phyloP scores from a whole-genome alignment of 495 filamentous ascomycete species.

The Evernia prunastri region DNA sequence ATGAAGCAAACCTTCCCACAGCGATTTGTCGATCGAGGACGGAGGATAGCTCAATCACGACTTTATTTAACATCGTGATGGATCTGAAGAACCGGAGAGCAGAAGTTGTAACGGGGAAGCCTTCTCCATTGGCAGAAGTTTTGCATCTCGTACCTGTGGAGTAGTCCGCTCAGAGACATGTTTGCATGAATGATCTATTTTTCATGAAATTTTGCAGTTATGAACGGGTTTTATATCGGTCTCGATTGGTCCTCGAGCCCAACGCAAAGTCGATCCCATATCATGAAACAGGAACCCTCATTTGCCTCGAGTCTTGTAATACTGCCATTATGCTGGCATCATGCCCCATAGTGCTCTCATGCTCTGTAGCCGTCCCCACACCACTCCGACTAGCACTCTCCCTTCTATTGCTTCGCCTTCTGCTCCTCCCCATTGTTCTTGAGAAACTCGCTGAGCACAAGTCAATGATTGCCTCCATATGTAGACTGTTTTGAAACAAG shows the following conservation, averaged over 20 bases:
- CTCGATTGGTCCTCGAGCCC: neutral
- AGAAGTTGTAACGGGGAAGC: slow-evolving; percentile 20
- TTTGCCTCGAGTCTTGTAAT: neutral
- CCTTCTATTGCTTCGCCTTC: slow-evolving; percentile 49
- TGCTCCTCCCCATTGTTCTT: slow-evolving; percentile 66
- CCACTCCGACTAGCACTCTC: neutral
- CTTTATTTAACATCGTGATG: slow-evolving; percentile 26
- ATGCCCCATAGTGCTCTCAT: neutral
- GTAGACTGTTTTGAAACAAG: neutral
- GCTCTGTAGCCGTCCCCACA: neutral
- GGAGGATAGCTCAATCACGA: slow-evolving; percentile 17
- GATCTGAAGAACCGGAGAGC: slow-evolving; percentile 17
- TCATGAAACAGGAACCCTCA: neutral
- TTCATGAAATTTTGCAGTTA: neutral
- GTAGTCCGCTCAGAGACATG: neutral
- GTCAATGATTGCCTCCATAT: slow-evolving; percentile 31
- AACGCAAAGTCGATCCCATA: neutral
- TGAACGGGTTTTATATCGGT: neutral
- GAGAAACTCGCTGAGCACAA: slow-evolving; percentile 61
- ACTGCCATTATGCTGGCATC: neutral
- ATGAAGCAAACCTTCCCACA: slow-evolving; percentile 19
- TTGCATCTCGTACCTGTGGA: neutral
- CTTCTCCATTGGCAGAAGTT: slow-evolving; percentile 1
- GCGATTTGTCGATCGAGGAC: slow-evolving; percentile 18
- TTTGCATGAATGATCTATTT: neutral